A percentile compares a stretch with the other conserved stretches of the same genome.
phyloP scores from a whole-genome alignment of 1,284 basidiomycete genomes.

The Porogramme epimiltina region DNA sequence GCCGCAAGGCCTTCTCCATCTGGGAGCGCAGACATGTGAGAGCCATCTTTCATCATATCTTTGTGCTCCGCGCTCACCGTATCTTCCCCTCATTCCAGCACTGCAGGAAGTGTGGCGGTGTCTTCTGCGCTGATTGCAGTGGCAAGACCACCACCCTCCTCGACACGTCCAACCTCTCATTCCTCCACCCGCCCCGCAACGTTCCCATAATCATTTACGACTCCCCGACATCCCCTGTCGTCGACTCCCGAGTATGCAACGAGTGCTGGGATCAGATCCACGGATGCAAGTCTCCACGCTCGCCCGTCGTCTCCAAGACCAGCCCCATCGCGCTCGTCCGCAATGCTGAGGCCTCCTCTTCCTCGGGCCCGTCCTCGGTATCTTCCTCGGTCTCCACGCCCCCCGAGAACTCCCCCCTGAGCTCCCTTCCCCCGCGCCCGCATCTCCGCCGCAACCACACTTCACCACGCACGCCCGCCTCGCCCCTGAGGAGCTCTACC shows the following conservation, averaged over 20 bases:
- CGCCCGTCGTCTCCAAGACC: slow-evolving; percentile 33
- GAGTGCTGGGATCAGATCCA: slow-evolving; percentile 74
- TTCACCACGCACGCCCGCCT: slow-evolving; percentile 34
- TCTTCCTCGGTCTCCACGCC: slow-evolving; percentile 39
- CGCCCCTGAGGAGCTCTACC: slow-evolving; percentile 34
- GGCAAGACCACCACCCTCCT: slow-evolving; percentile 58
- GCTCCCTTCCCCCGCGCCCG: slow-evolving; percentile 29
- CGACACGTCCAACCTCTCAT: slow-evolving; percentile 66
- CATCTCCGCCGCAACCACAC: slow-evolving; percentile 25
- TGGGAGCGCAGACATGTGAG: slow-evolving; percentile 73
- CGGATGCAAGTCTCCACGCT: slow-evolving; percentile 41
- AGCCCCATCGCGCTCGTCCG: slow-evolving; percentile 44
- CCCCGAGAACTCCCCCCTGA: slow-evolving; percentile 32
- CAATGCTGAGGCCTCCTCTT: slow-evolving; percentile 28
- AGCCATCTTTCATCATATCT: slow-evolving; percentile 20
- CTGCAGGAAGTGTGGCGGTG: slow-evolving; percentile 78
- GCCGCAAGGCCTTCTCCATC: slow-evolving; percentile 61
- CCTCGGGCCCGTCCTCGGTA: slow-evolving; percentile 35
- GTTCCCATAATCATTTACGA: slow-evolving; percentile 57
- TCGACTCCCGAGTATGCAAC: slow-evolving; percentile 61
- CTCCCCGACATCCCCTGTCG: slow-evolving; percentile 55
- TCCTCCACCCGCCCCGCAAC: slow-evolving; percentile 67
- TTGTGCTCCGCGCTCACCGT: slow-evolving; percentile 23
- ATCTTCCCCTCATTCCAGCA: slow-evolving; percentile 46
- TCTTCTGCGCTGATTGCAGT: slow-evolving; percentile 68